A percentile compares a stretch with the other conserved stretches of the same genome.
These are phyloP conservation scores for Skeletonema marinoi DNA, from an alignment of 108 stramenopile species.

Conservation along the genomic window DNA sequence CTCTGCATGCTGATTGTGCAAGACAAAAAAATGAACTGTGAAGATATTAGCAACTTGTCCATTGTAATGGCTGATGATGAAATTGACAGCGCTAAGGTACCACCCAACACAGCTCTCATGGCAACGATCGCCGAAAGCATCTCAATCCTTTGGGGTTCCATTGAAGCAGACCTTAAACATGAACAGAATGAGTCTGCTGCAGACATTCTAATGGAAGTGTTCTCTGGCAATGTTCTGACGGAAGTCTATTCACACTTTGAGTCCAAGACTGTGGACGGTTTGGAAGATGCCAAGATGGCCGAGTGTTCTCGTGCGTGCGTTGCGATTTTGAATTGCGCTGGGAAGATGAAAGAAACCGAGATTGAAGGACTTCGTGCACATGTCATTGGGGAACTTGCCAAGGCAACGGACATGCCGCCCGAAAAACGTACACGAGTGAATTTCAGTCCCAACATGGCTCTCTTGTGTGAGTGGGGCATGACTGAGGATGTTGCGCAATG, in stretches of 20 bases:
- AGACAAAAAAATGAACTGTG: slow-evolving; percentile 41
- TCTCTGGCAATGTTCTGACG: slow-evolving; percentile 55
- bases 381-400: slow-evolving; percentile 37
- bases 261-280: slow-evolving; percentile 30
- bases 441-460: slow-evolving; percentile 58
- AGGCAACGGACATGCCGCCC: neutral
- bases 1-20: slow-evolving; percentile 47
- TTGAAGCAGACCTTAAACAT: slow-evolving; percentile 42
- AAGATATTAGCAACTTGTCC: slow-evolving; percentile 21
- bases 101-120: slow-evolving; percentile 52
- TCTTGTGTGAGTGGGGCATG: slow-evolving; percentile 76
- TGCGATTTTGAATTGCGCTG: slow-evolving; percentile 67
- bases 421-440: slow-evolving; percentile 27
- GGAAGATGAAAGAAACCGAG: slow-evolving; percentile 39
- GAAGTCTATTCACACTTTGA: slow-evolving; percentile 68
- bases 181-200: slow-evolving; percentile 37
- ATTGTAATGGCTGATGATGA: slow-evolving; percentile 38
- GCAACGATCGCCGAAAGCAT: slow-evolving; percentile 69
- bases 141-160: slow-evolving; percentile 67
- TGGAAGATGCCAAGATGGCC: slow-evolving; percentile 18
- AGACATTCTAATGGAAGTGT: slow-evolving; percentile 53
- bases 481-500: slow-evolving; percentile 54
- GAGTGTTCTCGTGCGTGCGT: slow-evolving; percentile 57
- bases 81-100: slow-evolving; percentile 6
- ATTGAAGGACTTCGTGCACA: slow-evolving; percentile 50